Base-by-base conservation (phyloP, 805 yeast species). In the Vanderwaltozyma verrucispora region DNA sequence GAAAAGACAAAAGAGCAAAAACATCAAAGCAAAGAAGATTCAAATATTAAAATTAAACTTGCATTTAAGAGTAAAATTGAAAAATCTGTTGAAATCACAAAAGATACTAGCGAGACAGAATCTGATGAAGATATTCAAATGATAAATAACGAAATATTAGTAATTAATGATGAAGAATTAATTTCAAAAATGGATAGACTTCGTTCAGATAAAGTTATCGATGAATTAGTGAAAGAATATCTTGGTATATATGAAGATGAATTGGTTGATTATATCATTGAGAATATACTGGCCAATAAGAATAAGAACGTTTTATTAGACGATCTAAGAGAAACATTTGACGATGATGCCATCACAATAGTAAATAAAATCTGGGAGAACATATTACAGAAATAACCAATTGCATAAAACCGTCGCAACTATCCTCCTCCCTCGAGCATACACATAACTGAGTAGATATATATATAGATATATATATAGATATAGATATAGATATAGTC, bases 201-300 rank as follows among this genome's bases (percentile, higher is more conserved):
- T 19, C 45, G 47, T 17, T 41, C 40, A n/a, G 40, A 49, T n/a
- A 39, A 39, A 11, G 28, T 48, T 13, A 48, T 57, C 15, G 59
- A 54, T 27, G 59, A 57, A 28, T 40, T 56, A 5, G 54, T 56
- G 14, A 50, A 52, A 19, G 61, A 57, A 38, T 56, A 49, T 30
- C 42, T 57, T 10, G 62, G 62, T 29, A 57, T 54, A 10, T 48
- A 54, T 39, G 62, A 57, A 33, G 50, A 49, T 26, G 62, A 57
- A 26, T 33, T 57, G 38, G 60, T 54, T 3, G 59, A 52, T 3
- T 57, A 52, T 44, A 54, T 57, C 25, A 33, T 56, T 17, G 57
- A 54, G 17, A 53, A 53, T 28, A 51, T 57, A 16, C 44, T 40
- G 14, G 52, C 48, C 29, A 38, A 51, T 40, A 48, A 48, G 36